Evolutionary conservation across 2,329 filamentous ascomycete genomes (phyloP), one percentile per base, ranked within the genome.

Genomic region (Drechslerella dactyloides): DNA sequence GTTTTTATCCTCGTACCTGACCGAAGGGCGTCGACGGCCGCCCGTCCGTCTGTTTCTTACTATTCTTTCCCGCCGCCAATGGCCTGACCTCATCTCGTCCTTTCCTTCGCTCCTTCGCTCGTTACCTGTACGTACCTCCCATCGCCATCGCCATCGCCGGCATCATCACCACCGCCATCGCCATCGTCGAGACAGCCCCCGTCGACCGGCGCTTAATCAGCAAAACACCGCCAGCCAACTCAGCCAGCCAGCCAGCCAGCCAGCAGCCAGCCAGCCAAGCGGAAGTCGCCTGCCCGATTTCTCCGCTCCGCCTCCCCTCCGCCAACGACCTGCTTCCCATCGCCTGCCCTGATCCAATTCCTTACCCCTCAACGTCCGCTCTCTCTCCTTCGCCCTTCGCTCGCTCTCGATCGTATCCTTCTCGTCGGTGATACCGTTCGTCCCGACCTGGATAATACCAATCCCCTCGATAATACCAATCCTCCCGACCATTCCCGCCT

Each of bases 201-300:
- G 46, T 51, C 64, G 27, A 51, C 54, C 55, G 57, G 64, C 64
- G 64, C 64, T 69, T 69, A 69, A 50, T 27, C 56, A 42, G 37
- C 48, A 35, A 13, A 33, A 33, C 27, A 33, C 27, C n/a, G 11
- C 2, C 37, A 4, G 37, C 13, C 40, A 21, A 21, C n/a, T 50
- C 37, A 13, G 2, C n/a, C 37, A 15, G 4, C 37, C 37, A 42
- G 37, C 13, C 37, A 13, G 2, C n/a, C 37, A 15, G 4, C 37
- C n/a, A 4, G 13, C 37, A 4, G 37, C 13, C 37, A 13, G 2
- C n/a, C 37, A 15, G 4, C 37, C 37, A 42, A 42, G 21, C 61
- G 61, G 61, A 42, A 46, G 21, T 61, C 65, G 40, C 46, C 54
- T 48, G 30, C 59, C 57, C 51, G 51, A 60, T 68, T 33, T 50